A percentile compares a stretch with the other conserved stretches of the same genome.
phyloP scores from a whole-genome alignment of 768 basidiomycete species.

The Leccinum obscurum region DNA sequence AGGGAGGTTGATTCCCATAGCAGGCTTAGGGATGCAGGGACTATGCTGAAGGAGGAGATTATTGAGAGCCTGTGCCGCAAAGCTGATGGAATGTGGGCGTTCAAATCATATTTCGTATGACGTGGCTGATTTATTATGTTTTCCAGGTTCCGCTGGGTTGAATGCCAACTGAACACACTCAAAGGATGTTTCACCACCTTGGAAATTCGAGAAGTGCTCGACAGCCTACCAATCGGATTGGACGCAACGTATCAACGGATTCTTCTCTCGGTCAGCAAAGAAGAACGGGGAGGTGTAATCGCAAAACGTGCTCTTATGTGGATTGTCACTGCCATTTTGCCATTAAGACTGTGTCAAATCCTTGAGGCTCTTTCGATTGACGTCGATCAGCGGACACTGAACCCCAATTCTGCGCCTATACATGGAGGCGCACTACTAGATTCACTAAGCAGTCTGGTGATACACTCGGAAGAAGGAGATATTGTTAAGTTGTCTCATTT shows the following conservation, averaged over 20 bases:
- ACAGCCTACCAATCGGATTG: not conserved
- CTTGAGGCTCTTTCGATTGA: not conserved
- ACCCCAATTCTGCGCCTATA: not conserved
- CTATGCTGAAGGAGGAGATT: conserved; percentile 15
- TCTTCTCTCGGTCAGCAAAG: not conserved
- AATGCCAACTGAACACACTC: not conserved
- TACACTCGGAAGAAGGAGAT: not conserved
- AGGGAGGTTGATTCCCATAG: conserved; percentile 10
- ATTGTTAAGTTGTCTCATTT: not conserved
- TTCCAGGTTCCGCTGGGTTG: not conserved
- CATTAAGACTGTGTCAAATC: not conserved
- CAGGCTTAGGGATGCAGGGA: not conserved
- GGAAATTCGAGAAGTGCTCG: not conserved
- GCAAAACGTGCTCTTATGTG: not conserved
- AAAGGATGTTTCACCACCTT: not conserved
- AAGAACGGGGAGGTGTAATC: not conserved
- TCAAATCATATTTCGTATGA: not conserved
- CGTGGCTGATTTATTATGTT: not conserved
- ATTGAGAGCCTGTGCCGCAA: not conserved
- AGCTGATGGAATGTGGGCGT: conserved; percentile 14
- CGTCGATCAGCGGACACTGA: not conserved
- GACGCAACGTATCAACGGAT: not conserved
- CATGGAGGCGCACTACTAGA: not conserved
- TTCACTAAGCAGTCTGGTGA: not conserved
- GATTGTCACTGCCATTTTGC: not conserved